Percentiles rank a stretch among this genome's conserved stretches.
Conservation (phyloP, 2,329 filamentous ascomycete genomes). For the Ceratocystis albifundus region DNA sequence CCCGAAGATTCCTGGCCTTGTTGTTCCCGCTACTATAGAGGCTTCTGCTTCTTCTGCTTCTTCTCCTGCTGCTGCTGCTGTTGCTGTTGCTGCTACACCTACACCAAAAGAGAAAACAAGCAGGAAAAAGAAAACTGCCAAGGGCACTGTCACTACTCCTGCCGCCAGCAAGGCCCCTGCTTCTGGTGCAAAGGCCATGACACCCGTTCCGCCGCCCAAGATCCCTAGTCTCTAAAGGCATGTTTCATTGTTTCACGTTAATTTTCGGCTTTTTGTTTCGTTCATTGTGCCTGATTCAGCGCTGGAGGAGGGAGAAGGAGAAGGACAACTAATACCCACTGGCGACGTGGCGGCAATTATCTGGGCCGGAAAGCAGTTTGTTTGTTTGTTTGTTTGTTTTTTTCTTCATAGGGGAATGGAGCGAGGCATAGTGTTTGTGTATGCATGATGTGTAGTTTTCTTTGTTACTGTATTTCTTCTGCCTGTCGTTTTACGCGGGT, state of each 20-base stretch:
- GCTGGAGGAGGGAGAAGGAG: neutral
- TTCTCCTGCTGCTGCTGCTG: neutral
- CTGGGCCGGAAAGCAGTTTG: neutral
- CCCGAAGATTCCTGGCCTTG: neutral
- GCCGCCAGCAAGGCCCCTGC: neutral
- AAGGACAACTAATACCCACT: constrained; percentile 3
- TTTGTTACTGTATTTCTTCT: neutral
- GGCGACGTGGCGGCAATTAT: neutral
- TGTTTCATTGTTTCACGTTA: constrained; percentile 1
- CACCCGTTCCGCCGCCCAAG: constrained; percentile 10
- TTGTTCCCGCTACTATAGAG: neutral
- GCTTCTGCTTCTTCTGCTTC: neutral
- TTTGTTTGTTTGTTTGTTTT: too few relatives aligned
- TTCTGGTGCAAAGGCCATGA: neutral
- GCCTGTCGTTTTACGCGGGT: neutral
- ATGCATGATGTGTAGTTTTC: neutral
- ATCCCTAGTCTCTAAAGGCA: neutral
- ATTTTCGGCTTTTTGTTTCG: neutral
- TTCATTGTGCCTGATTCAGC: constrained; percentile 2
- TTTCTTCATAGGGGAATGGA: neutral
- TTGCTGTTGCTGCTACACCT: neutral
- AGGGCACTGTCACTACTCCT: neutral
- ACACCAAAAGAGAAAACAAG: neutral
- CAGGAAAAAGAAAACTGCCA: neutral
- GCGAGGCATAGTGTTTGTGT: neutral